Conservation (phyloP, 1,139 yeast genomes). For the Suhomyces panamericanus region DNA sequence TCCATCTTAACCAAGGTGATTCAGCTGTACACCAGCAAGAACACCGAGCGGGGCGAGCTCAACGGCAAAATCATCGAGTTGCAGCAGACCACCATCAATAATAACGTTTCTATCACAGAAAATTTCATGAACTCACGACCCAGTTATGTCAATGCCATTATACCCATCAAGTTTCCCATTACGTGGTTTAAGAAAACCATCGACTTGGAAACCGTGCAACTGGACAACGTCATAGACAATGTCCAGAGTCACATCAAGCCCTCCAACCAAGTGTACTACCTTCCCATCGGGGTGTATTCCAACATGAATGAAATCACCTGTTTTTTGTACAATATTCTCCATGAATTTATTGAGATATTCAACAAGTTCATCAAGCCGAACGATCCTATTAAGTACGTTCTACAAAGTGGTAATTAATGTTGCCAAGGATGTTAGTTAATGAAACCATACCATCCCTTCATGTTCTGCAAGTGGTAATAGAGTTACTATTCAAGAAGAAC, state of each 20-base stretch:
- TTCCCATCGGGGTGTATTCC: constrained; percentile 42
- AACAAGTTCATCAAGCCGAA: constrained; percentile 19
- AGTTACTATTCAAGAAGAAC: too few relatives aligned
- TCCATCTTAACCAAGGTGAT: constrained; percentile 27
- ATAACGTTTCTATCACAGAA: constrained; percentile 24
- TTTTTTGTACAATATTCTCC: constrained; percentile 31
- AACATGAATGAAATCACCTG: constrained; percentile 35
- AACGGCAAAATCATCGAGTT: constrained; percentile 29
- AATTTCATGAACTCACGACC: constrained; percentile 31
- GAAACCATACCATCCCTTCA: too few relatives aligned
- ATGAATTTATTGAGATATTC: constrained; percentile 35
- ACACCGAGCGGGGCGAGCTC: constrained; percentile 17
- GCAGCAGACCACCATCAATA: constrained; percentile 29
- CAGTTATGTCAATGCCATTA: constrained; percentile 27
- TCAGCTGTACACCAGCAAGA: constrained; percentile 24
- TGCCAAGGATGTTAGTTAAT: too few relatives aligned
- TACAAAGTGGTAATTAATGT: constrained; percentile 18
- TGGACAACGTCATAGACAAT: constrained; percentile 13
- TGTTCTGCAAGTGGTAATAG: too few relatives aligned
- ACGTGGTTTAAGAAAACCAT: constrained; percentile 32
- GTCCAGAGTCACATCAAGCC: constrained; percentile 17
- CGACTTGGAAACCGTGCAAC: constrained; percentile 17
- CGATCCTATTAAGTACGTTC: constrained; percentile 16
- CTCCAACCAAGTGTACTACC: constrained; percentile 27
- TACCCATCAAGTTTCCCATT: constrained; percentile 34